Percentiles rank a stretch among this genome's conserved stretches.
Evolutionary conservation across 108 stramenopile genomes (phyloP).

Genomic region (Seminavis robusta): DNA sequence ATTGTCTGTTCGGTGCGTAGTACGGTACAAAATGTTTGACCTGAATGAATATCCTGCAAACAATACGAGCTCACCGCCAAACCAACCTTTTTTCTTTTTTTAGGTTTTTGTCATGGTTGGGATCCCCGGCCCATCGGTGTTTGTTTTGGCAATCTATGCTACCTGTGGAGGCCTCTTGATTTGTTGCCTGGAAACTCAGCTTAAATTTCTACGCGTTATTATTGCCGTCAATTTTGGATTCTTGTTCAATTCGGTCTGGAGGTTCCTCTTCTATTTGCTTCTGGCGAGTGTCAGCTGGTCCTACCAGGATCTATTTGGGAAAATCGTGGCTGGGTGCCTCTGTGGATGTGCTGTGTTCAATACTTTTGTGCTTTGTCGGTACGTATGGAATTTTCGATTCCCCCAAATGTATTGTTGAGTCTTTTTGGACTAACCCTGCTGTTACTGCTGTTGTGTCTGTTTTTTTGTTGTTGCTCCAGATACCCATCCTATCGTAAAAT

Average conservation of each 20-base stretch:
- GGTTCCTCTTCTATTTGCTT: conserved; percentile 77
- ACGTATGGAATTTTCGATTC: too few species aligned
- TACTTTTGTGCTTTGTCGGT: conserved; percentile 77
- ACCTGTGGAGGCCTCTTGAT: conserved; percentile 71
- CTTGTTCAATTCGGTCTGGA: conserved; percentile 64
- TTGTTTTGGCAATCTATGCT: conserved; percentile 75
- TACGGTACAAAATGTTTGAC: not conserved
- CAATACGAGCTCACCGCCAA: too few species aligned
- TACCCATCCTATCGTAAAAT: conserved; percentile 79
- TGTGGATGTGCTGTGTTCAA: conserved; percentile 62
- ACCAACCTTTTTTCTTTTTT: not conserved
- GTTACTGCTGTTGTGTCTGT: too few species aligned
- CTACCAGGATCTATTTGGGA: conserved; percentile 56
- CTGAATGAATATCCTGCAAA: not conserved
- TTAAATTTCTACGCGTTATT: conserved; percentile 80
- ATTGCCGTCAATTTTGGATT: conserved; percentile 89
- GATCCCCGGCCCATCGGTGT: conserved; percentile 48
- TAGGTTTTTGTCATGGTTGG: conserved; percentile 48
- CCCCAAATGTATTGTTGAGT: too few species aligned
- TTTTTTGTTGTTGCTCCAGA: too few species aligned
- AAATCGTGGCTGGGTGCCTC: conserved; percentile 37
- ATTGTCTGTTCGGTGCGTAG: conserved; percentile 61
- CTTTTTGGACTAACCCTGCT: too few species aligned
- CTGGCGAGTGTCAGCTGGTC: conserved; percentile 55
- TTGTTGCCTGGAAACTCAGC: conserved; percentile 86